Conservation (phyloP, 148 eudicot genomes). For the Selenicereus undatus region DNA sequence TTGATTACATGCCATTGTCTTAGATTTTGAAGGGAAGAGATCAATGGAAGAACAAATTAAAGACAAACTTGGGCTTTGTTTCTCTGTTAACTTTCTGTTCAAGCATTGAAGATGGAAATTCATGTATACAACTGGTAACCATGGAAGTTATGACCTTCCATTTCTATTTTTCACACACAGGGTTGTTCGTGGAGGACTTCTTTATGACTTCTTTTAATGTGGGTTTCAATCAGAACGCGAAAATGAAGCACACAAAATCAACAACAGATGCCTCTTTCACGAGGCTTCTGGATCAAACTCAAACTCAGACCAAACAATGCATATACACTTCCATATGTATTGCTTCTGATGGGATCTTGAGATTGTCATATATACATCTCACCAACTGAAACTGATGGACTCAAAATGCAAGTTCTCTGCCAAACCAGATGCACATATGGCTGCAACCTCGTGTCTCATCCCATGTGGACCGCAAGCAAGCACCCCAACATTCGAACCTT, state of each 20-base stretch:
- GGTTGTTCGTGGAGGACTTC: background rate
- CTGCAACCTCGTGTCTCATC: slow-evolving; percentile 75
- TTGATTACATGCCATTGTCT: too few species aligned
- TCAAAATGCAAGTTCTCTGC: slow-evolving; percentile 70
- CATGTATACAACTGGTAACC: background rate
- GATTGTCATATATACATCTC: background rate
- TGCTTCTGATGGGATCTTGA: background rate
- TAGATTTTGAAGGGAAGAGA: background rate
- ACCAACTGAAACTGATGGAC: slow-evolving; percentile 94
- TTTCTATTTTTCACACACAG: slow-evolving; percentile 2
- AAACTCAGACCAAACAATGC: background rate
- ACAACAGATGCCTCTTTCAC: background rate
- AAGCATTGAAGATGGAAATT: background rate
- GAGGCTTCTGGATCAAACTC: background rate
- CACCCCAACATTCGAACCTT: slow-evolving; percentile 64
- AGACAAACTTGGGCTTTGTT: background rate
- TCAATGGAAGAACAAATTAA: background rate
- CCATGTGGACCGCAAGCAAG: slow-evolving; percentile 74
- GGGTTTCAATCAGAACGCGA: background rate
- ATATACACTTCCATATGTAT: background rate
- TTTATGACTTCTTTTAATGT: background rate
- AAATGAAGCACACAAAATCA: background rate
- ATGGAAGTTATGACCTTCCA: slow-evolving; percentile 16
- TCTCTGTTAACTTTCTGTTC: background rate
- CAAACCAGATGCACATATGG: slow-evolving; percentile 64